Base-by-base conservation (phyloP, 345 rosid genomes). In the Pugionium dolabratum region DNA sequence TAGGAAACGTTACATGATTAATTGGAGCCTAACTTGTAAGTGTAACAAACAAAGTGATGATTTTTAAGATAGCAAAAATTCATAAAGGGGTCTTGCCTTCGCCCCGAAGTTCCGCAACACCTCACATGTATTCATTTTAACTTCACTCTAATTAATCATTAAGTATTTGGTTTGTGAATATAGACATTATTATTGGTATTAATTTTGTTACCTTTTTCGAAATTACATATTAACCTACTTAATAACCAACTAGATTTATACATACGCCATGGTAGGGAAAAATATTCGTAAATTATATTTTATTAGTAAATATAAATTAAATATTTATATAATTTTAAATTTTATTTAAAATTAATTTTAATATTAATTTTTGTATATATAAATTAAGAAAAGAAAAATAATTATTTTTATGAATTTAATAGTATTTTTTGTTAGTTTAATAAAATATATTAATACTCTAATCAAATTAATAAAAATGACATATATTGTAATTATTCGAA, bases 111-210 rank as follows among this genome's bases (percentile, higher is more conserved):
- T 64, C 59, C 46, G 65, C 75, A 71, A 40, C 65, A 64, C 32
- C 46, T 72, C 75, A 71, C 75, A 71, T 71, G 65, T 40, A 48
- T 32, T 48, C 54, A 30, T 40, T 64, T 40, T 47, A 33, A 32
- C 58, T 62, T 63, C 69, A 47, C 53, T 62, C 9, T n/a, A 9
- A 9, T 43, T 43, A 35, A 47, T 72, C 66, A 56, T 64, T 64
- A 48, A 31, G 54, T 49, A 34, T 41, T 50, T 28, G 40, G 53
- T 64, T 56, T 49, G 4, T 57, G 9, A 54, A 72, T 45, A 56
- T 42, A 56, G 11, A 56, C 35, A 64, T 25, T 25, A 40, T 28
- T 36, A 32, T 8, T 55, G 11, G 48, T 47, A n/a, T 54, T 1
- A 4, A 9, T 10, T 54, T 26, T 30, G 27, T 37, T 29, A 54